A percentile compares a stretch with the other conserved stretches of the same genome.
phyloP scores from a whole-genome alignment of 495 filamentous ascomycete genomes.

The Penicillium alfredii region DNA sequence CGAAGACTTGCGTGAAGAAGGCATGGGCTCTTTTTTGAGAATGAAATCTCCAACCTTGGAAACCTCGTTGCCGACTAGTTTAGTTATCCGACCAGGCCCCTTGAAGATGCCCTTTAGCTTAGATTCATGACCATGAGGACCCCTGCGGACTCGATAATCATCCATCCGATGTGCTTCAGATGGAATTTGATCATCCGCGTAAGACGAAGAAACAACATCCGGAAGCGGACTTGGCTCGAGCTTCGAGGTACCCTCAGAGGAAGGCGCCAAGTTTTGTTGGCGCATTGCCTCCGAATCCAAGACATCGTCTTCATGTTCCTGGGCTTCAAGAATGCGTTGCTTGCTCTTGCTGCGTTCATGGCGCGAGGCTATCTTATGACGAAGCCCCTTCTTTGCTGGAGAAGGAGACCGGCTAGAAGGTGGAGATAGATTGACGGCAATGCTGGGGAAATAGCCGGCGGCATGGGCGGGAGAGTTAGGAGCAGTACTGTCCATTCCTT shows the following conservation, averaged over 20 bases:
- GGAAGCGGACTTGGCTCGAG: constrained; percentile 32
- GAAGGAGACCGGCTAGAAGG: constrained; percentile 48
- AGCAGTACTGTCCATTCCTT: constrained; percentile 42
- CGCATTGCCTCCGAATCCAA: constrained; percentile 14
- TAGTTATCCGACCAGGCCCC: constrained; percentile 46
- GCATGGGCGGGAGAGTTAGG: constrained; percentile 42
- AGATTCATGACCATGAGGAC: constrained; percentile 26
- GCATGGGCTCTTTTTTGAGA: constrained; percentile 40
- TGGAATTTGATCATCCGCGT: constrained; percentile 22
- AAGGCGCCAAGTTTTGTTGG: constrained; percentile 11
- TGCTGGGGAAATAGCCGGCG: constrained; percentile 50
- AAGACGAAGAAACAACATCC: constrained; percentile 22
- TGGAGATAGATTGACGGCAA: constrained; percentile 50
- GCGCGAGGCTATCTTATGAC: constrained; percentile 38
- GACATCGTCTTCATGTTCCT: constrained; percentile 17
- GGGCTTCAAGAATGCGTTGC: constrained; percentile 22
- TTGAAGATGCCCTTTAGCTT: constrained; percentile 50
- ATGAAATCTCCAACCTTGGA: constrained; percentile 53
- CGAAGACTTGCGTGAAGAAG: constrained; percentile 35
- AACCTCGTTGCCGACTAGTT: constrained; percentile 51
- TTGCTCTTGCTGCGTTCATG: constrained; percentile 42
- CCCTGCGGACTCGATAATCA: constrained; percentile 21
- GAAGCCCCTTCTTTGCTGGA: constrained; percentile 42
- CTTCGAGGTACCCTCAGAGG: constrained; percentile 11
- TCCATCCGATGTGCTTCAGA: constrained; percentile 14